Evolutionary conservation across 768 basidiomycete species (phyloP), one percentile per base, ranked within the genome.

Genomic region (Trametes sanguinea): DNA sequence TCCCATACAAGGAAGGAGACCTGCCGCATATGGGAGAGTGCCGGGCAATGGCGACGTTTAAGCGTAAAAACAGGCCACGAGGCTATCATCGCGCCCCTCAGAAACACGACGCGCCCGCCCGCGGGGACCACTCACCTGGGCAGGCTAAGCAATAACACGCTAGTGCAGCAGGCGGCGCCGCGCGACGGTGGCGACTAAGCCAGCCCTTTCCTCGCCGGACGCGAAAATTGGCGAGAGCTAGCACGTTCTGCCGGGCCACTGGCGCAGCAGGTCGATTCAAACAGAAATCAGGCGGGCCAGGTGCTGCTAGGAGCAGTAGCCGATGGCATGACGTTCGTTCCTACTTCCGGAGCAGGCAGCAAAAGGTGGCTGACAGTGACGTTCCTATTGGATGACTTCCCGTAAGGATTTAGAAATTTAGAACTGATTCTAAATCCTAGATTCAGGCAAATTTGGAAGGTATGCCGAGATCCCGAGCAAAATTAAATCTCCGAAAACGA

Each of bases 21-120:
- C 53, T 54, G 44, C 45, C 60, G 27, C 16, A 45, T 42, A 48
- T 37, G 46, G 53, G 29, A 33, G 53, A 6, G 4, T 11, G 59
- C 43, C 43, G 45, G n/a, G 29, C 22, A 46, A 48, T 8, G 46
- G 43, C 35, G 56, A 40, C 10, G 53, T 54, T 63, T 63, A 63
- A 30, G 57, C 57, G 57, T 30, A 8, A 32, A 33, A 39, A 51
- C 13, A 43, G 55, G 35, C 35, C 62, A 63, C 57, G 62, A 63
- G 62, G 62, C 62, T 63, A 57, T 54, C 62, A 47, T 40, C 51
- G 57, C 51, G 8, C 40, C 39, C 27, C 52, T 51, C 44, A 42
- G 6, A 27, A 22, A 40, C 30, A 42, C 13, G 22, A 48, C n/a
- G 40, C 39, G 14, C 40, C 43, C 35, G 22, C 22, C 46, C 16